Conservation (phyloP, 331 rosid genomes). For the Telfairia occidentalis region DNA sequence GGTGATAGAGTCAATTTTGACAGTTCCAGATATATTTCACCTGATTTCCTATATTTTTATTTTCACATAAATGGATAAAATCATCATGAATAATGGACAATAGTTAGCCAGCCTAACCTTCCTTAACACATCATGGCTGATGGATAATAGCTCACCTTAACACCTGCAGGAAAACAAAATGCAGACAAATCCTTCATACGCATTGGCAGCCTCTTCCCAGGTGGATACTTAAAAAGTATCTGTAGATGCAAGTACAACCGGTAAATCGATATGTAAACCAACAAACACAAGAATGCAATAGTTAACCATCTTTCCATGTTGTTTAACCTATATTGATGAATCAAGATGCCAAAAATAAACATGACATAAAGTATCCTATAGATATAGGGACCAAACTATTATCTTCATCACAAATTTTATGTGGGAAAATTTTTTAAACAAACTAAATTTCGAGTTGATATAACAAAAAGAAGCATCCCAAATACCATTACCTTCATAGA, state of each 20-base stretch:
- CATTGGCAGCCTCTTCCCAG: constrained; percentile 49
- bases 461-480: background rate
- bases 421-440: background rate
- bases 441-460: background rate
- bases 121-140: constrained; percentile 7
- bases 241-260: constrained; percentile 21
- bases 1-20: background rate
- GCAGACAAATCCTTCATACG: constrained; percentile 66
- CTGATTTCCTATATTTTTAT: background rate
- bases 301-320: background rate
- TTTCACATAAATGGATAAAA: background rate
- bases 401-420: background rate
- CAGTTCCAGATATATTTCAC: background rate
- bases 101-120: constrained; percentile 30
- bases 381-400: background rate
- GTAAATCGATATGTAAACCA: background rate
- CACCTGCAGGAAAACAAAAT: constrained; percentile 84
- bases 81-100: constrained; percentile 8
- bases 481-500: background rate
- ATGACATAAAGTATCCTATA: background rate
- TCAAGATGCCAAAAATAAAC: constrained; percentile 1
- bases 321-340: background rate
- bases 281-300: background rate
- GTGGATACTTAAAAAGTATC: constrained; percentile 87
- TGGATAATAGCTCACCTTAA: constrained; percentile 50